These are phyloP conservation scores for Boletus vinaceobasis DNA, from an alignment of 768 basidiomycete species.

Conservation along the genomic window DNA sequence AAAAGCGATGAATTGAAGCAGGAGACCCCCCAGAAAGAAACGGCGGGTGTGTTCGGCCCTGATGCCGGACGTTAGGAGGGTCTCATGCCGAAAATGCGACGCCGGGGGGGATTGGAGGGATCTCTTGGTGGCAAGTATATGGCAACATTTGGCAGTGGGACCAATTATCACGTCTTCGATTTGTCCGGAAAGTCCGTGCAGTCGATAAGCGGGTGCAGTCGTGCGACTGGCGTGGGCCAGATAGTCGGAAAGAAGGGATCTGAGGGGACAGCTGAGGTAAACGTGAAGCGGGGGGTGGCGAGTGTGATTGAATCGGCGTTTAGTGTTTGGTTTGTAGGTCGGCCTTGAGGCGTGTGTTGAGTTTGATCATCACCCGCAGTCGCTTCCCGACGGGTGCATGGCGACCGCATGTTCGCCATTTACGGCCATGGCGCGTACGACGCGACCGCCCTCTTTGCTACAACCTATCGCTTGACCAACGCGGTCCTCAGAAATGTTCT, in stretches of 20 bases:
- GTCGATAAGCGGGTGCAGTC: conserved; percentile 16
- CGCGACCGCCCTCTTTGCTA: conserved; percentile 11
- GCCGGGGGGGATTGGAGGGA: conserved; percentile 15
- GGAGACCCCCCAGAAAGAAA: conserved; percentile 32
- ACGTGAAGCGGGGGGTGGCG: conserved; percentile 15
- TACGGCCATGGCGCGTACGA: conserved; percentile 26
- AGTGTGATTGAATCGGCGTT: conserved; percentile 23
- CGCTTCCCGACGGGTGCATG: conserved; percentile 31
- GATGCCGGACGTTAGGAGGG: conserved; percentile 17
- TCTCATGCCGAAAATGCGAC: conserved; percentile 18
- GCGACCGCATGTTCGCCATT: conserved; percentile 34
- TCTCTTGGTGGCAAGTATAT: conserved; percentile 3
- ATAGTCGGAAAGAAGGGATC: conserved; percentile 6
- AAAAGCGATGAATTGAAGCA: conserved; percentile 31
- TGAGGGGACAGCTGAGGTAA: conserved; percentile 29
- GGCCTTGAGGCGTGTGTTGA: conserved; percentile 31
- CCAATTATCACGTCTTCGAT: conserved; percentile 32
- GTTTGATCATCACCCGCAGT: conserved; percentile 23
- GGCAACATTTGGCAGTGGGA: conserved; percentile 5
- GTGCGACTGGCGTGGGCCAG: conserved; percentile 6
- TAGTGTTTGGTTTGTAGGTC: conserved; percentile 24
- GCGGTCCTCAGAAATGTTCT: background rate
- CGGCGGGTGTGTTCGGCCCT: conserved; percentile 10
- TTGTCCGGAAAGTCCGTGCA: conserved; percentile 26
- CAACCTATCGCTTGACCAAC: conserved; percentile 14